Base-by-base conservation (phyloP, 371 early-diverging fungal species). In the Coemansia sp. region DNA sequence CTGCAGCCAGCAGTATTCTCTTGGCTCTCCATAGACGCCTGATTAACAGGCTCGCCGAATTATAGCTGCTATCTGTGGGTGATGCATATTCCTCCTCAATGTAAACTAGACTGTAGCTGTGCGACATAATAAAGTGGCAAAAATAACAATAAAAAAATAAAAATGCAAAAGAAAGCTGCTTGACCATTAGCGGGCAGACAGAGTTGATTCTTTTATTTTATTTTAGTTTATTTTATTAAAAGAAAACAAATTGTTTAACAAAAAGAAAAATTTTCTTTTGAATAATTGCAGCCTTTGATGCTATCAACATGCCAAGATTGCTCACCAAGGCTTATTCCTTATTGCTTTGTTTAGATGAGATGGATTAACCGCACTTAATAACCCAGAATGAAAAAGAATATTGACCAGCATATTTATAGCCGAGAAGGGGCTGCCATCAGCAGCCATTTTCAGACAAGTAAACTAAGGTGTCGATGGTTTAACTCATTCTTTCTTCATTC, bases 371-470 rank as follows among this genome's bases (percentile, higher is more conserved):
- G 2, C 24, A 18, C 46, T 44, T 8, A 44, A 44, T 18, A 44
- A 44, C 18, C 46, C 46, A 5, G 16, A n/a, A 16, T 44, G 46
- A 18, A 18, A 9, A 0, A 18, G 18, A n/a, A 44, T 18, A 18
- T 44, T 80, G n/a, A n/a, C 40, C 49, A 54, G 3, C 52, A 51
- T 4, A 60, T 44, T 29, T 58, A 64, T 14, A 47, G 16, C 2
- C 44, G 40, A 9, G 8, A 46, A 46, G 16, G 8, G 46, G 9
- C n/a, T 18, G 2, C 46, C 46, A 6, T 46, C 46, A 3, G 46
- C 18, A 0, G 24, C 16, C 16, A 46, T 46, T 18, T 46, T 46
- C 3, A 18, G 9, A 1, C 37, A 37, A 9, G 38, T 53, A 32
- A 53, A 53, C 37, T 53, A 37, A 37, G 54, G 37, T 53, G 37